A percentile compares a stretch with the other conserved stretches of the same genome.
Evolutionary conservation across 305 asterid species (phyloP).

Genomic region (Solanum hybrid): DNA sequence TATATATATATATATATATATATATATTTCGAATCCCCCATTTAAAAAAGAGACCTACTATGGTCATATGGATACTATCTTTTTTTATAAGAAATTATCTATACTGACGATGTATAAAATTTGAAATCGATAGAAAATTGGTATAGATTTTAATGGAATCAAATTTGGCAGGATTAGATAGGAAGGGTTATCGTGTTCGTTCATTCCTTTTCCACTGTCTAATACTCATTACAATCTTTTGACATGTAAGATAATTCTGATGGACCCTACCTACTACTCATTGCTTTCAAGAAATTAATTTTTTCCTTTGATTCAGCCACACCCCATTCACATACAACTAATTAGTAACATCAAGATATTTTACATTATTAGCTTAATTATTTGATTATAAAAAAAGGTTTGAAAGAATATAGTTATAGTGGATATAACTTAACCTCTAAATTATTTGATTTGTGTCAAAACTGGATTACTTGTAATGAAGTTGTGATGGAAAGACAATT

Average conservation of each 20-base stretch:
- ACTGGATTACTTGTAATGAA: background rate
- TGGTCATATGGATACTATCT: background rate
- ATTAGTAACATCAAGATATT: background rate
- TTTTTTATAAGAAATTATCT: no score
- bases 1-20: no score
- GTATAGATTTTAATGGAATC: slow-evolving; percentile 11
- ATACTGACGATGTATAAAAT: background rate
- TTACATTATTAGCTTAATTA: background rate
- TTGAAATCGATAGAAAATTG: slow-evolving; percentile 20
- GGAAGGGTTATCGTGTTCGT: slow-evolving; percentile 7
- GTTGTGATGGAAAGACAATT: background rate
- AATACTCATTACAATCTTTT: slow-evolving; percentile 23
- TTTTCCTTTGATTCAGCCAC: background rate
- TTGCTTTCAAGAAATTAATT: slow-evolving; percentile 15
- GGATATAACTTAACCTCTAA: background rate
- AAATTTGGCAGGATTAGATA: slow-evolving; percentile 19
- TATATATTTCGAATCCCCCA: background rate
- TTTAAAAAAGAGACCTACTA: no score
- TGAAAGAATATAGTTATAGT: background rate
- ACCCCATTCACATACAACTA: background rate
- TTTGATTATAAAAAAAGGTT: background rate
- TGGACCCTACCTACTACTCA: slow-evolving; percentile 34
- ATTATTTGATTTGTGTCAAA: background rate
- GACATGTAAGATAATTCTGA: slow-evolving; percentile 49
- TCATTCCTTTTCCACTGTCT: background rate